Percentiles rank a stretch among this genome's conserved stretches.
Evolutionary conservation across 768 basidiomycete genomes (phyloP).

Genomic region (Mycena metata): DNA sequence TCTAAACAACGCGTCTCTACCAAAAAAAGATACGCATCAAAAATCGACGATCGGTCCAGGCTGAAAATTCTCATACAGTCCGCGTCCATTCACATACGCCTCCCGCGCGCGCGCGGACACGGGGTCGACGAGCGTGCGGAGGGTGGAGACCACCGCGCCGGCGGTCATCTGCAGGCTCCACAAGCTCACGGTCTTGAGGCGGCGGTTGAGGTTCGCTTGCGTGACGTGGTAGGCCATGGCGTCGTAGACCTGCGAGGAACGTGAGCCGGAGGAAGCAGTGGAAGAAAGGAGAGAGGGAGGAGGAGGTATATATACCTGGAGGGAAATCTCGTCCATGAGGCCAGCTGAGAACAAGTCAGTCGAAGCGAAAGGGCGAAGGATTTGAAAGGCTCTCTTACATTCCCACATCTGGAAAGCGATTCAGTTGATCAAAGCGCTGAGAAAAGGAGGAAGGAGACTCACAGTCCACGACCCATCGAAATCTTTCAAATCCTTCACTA

Average conservation of each 20-base stretch:
- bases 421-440: constrained; percentile 33
- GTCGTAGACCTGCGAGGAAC: constrained; percentile 76
- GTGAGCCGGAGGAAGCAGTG: constrained; percentile 9
- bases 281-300: not conserved
- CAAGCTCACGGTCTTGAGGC: constrained; percentile 89
- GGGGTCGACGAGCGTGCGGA: constrained; percentile 85
- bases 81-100: constrained; percentile 53
- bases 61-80: constrained; percentile 32
- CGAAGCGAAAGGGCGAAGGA: constrained; percentile 34
- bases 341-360: constrained; percentile 70
- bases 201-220: constrained; percentile 89
- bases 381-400: constrained; percentile 65
- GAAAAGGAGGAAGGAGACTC: constrained; percentile 49
- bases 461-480: constrained; percentile 99
- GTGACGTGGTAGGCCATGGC: constrained; percentile 96
- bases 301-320: constrained; percentile 85
- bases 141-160: constrained; percentile 82
- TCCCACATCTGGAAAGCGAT: constrained; percentile 82
- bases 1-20: constrained; percentile 19
- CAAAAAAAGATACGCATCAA: constrained; percentile 4
- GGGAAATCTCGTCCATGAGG: constrained; percentile 89
- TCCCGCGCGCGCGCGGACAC: constrained; percentile 62
- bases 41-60: constrained; percentile 31
- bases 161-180: constrained; percentile 98
- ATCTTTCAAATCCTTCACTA: constrained; percentile 85